A percentile compares a stretch with the other conserved stretches of the same genome.
Evolutionary conservation across 495 filamentous ascomycete species (phyloP).

Genomic region (Daldinia caldariorum): DNA sequence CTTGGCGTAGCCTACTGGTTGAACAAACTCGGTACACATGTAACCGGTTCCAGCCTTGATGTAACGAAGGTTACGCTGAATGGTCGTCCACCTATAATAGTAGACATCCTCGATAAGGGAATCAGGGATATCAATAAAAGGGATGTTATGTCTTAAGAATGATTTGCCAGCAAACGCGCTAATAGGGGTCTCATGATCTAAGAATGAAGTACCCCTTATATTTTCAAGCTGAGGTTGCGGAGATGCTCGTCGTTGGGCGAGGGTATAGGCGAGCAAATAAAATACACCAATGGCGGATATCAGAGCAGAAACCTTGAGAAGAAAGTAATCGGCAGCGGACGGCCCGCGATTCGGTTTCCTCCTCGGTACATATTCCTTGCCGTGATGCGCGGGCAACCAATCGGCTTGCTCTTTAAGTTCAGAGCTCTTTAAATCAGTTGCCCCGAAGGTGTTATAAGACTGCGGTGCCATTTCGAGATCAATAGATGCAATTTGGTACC

Average conservation of each 20-base stretch:
- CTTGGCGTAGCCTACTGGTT: conserved; percentile 52
- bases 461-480: conserved; percentile 15
- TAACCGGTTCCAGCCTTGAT: conserved; percentile 54
- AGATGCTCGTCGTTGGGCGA: conserved; percentile 9
- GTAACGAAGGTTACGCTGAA: conserved; percentile 56
- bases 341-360: conserved; percentile 19
- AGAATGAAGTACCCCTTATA: conserved; percentile 42
- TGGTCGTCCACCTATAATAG: conserved; percentile 57
- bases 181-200: conserved; percentile 48
- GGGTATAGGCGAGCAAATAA: conserved; percentile 21
- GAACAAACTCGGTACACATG: conserved; percentile 57
- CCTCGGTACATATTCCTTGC: neutral
- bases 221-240: neutral
- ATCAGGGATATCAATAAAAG: conserved; percentile 61
- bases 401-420: conserved; percentile 3
- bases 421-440: neutral
- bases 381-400: conserved; percentile 5
- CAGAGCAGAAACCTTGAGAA: conserved; percentile 24
- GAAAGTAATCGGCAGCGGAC: conserved; percentile 25
- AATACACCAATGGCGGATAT: conserved; percentile 31
- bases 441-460: conserved; percentile 28
- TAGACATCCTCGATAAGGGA: conserved; percentile 56
- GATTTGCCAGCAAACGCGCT: conserved; percentile 47
- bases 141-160: conserved; percentile 55
- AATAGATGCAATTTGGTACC: neutral